Percentiles rank a stretch among this genome's conserved stretches.
phyloP scores from a whole-genome alignment of 75 land plant genomes.

The Selaginella moellendorffii region DNA sequence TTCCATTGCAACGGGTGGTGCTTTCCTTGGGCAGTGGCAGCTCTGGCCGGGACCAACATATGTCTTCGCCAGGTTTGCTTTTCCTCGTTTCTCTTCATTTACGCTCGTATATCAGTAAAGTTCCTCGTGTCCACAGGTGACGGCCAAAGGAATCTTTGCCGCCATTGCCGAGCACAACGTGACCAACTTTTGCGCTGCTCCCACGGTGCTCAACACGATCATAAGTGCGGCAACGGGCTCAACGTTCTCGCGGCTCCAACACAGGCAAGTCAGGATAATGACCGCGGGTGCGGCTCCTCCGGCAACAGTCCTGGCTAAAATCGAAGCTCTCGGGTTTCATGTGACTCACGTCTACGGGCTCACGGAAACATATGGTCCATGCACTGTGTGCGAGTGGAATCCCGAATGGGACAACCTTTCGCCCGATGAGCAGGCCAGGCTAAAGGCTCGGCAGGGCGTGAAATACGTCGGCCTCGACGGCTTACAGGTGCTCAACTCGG shows the following conservation, averaged over 20 bases:
- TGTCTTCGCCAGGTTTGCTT: constrained; percentile 64
- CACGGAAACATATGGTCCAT: constrained; percentile 6
- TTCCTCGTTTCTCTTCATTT: neutral
- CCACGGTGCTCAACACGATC: constrained; percentile 65
- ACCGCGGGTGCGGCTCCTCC: constrained; percentile 96
- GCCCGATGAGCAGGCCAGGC: neutral
- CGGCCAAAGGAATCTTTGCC: constrained; percentile 51
- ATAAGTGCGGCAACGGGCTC: constrained; percentile 36
- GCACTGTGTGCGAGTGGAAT: constrained; percentile 3
- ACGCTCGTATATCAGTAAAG: neutral
- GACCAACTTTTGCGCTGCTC: constrained; percentile 90
- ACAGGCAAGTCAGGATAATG: constrained; percentile 41
- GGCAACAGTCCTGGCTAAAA: constrained; percentile 32
- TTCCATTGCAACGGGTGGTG: constrained; percentile 98
- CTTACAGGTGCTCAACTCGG: constrained; percentile 28
- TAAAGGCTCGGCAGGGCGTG: constrained; percentile 8
- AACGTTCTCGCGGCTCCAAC: constrained; percentile 27
- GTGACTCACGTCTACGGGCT: constrained; percentile 6
- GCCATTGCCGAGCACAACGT: constrained; percentile 61
- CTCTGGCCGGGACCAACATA: constrained; percentile 67
- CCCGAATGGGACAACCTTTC: constrained; percentile 6
- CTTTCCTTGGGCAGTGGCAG: constrained; percentile 77
- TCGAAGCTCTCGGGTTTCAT: neutral
- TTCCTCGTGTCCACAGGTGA: constrained; percentile 54
- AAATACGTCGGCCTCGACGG: neutral